Evolutionary conservation across 306 rosid genomes (phyloP).

Genomic region (Coriaria nepalensis): DNA sequence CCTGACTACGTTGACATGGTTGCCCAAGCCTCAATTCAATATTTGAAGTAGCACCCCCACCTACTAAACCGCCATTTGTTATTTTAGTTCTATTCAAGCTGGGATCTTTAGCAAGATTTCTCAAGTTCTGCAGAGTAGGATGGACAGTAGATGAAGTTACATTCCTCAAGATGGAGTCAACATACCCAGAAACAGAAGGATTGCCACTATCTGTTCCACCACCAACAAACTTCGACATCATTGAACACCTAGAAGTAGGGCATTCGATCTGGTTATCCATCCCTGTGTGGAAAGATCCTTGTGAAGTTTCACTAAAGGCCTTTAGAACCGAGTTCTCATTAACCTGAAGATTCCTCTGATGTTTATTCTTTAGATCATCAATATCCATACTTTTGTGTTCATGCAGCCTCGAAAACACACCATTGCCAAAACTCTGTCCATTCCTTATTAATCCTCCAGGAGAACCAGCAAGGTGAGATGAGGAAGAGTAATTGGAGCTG

Average conservation of each 20-base stretch:
- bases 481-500: conserved; percentile 19
- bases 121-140: conserved; percentile 24
- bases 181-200: conserved; percentile 21
- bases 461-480: conserved; percentile 23
- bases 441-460: conserved; percentile 30
- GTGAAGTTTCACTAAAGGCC: conserved; percentile 26
- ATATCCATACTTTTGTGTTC: conserved; percentile 22
- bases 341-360: conserved; percentile 16
- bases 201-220: conserved; percentile 20
- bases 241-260: conserved; percentile 13
- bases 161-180: conserved; percentile 24
- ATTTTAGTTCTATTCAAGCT: conserved; percentile 19
- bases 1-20: conserved; percentile 25
- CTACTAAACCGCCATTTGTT: conserved; percentile 18
- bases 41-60: conserved; percentile 35
- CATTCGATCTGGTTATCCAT: conserved; percentile 19
- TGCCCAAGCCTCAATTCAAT: conserved; percentile 56
- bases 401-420: conserved; percentile 17
- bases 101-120: conserved; percentile 24
- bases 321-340: conserved; percentile 21
- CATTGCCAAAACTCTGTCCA: conserved; percentile 28
- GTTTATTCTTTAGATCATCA: conserved; percentile 31
- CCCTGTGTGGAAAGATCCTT: conserved; percentile 14
- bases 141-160: conserved; percentile 18
- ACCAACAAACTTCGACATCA: conserved; percentile 21